A percentile compares a stretch with the other conserved stretches of the same genome.
These are phyloP conservation scores for Chaetomiaceae sp. DNA, from an alignment of 2,329 filamentous ascomycete genomes.

Conservation along the genomic window DNA sequence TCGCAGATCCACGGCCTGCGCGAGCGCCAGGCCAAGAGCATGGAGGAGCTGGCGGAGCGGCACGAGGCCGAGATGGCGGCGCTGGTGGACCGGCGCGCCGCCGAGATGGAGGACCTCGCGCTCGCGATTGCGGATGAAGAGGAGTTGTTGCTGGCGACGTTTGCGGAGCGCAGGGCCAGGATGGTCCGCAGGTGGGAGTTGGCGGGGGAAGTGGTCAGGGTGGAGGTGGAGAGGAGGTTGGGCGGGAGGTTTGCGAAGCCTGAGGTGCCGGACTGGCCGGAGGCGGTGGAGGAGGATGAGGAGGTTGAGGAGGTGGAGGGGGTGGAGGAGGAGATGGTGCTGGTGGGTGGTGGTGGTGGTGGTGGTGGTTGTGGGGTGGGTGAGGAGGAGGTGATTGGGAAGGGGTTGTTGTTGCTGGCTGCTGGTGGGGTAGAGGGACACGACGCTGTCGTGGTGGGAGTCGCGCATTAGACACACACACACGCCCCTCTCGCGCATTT, in stretches of 20 bases:
- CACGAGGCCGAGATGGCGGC: constrained; percentile 48
- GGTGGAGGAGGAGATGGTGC: not conserved
- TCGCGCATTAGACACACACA: no score
- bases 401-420: no score
- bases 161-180: constrained; percentile 39
- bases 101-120: constrained; percentile 44
- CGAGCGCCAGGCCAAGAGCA: constrained; percentile 55
- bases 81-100: constrained; percentile 39
- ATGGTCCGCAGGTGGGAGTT: constrained; percentile 48
- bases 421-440: no score
- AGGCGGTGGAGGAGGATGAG: not conserved
- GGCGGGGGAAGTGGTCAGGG: constrained; percentile 46
- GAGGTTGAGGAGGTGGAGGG: not conserved
- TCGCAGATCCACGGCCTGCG: constrained; percentile 59
- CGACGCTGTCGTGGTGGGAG: no score
- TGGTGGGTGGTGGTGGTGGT: not conserved
- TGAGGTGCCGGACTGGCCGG: constrained; percentile 36
- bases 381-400: no score
- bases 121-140: constrained; percentile 44
- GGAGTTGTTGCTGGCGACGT: constrained; percentile 39
- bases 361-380: no score
- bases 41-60: constrained; percentile 51
- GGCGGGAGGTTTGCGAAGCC: constrained; percentile 39
- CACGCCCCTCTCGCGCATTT: no score
- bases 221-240: constrained; percentile 43